Evolutionary conservation across 148 eudicot species (phyloP), one percentile per base, ranked within the genome.

Genomic region (Cornus florida): DNA sequence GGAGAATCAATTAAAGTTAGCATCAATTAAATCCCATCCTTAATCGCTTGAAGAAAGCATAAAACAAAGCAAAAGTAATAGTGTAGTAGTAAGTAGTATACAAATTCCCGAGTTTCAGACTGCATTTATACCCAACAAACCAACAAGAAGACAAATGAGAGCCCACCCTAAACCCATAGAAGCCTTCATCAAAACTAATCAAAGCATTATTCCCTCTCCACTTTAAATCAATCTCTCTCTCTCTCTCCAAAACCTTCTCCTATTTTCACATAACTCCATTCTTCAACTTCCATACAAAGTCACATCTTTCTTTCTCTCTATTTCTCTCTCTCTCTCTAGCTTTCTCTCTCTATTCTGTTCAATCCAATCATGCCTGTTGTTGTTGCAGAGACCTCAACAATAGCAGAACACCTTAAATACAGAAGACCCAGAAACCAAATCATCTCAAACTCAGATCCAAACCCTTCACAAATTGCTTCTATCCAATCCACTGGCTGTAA

Each of bases 401-500:
- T 86, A 60, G 83, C 79, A 28, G 90, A 89, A 62, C 81, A 84
- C 23, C 69, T 83, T 14, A 79, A 78, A 69, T 75, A 60, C 69
- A 85, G 88, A 70, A 85, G 70, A 79, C 82, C 89, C 84, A 89
- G 78, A 79, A 86, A 72, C 46, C 80, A 77, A 10, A 56, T 78
- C 50, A 65, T 72, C 75, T 69, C 80, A 73, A 81, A 86, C 75
- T n/a, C 84, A 81, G 77, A 89, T 82, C 80, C 82, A 79, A 57
- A 57, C 43, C 20, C 67, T 19, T 74, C 77, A 24, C 75, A 70
- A 59, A 78, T 79, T 79, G 73, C 82, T 12, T 84, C 89, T 10
- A 82, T 87, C 11, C 87, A 86, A 50, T 84, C 91, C 6, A 71
- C 89, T n/a, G 78, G 86, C 77, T 81, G 87, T 12, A 88, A 90